Evolutionary conservation across 768 basidiomycete species (phyloP).

Genomic region (Mycena alexandri): DNA sequence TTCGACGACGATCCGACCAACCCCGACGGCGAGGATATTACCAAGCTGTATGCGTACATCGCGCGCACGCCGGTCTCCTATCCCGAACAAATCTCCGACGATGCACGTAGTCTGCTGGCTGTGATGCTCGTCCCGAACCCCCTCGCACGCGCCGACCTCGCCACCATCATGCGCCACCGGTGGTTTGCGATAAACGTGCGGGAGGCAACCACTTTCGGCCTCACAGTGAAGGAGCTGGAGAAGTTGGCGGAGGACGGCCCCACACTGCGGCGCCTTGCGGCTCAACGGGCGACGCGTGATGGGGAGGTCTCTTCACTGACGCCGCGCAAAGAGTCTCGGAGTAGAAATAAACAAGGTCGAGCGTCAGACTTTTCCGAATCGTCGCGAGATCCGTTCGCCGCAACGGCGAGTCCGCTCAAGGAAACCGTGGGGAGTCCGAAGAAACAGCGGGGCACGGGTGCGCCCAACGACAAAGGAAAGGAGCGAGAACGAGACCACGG

Average conservation of each 20-base stretch:
- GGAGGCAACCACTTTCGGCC: constrained; percentile 66
- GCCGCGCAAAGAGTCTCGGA: constrained; percentile 4
- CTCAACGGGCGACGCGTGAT: constrained; percentile 44
- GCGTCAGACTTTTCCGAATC: constrained; percentile 1
- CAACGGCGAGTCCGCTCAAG: constrained; percentile 11
- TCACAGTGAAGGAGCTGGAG: constrained; percentile 84
- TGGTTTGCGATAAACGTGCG: constrained; percentile 79
- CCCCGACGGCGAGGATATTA: constrained; percentile 99
- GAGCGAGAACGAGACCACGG: constrained; percentile 26
- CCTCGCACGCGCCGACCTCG: constrained; percentile 78
- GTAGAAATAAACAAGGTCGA: constrained; percentile 16
- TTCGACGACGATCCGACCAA: constrained; percentile 99
- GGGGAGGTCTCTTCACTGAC: neutral
- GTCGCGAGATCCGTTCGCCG: constrained; percentile 9
- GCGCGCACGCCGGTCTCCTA: constrained; percentile 96
- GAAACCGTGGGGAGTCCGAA: constrained; percentile 30
- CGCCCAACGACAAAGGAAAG: constrained; percentile 21
- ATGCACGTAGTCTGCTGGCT: constrained; percentile 85
- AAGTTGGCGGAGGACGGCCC: constrained; percentile 84
- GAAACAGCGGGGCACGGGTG: constrained; percentile 21
- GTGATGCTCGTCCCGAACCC: constrained; percentile 97
- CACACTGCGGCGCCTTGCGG: constrained; percentile 82
- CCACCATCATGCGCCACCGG: constrained; percentile 85
- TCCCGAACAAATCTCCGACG: constrained; percentile 90
- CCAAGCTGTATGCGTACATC: constrained; percentile 97